Base-by-base conservation (phyloP, 768 basidiomycete species). In the Trametes punicea region DNA sequence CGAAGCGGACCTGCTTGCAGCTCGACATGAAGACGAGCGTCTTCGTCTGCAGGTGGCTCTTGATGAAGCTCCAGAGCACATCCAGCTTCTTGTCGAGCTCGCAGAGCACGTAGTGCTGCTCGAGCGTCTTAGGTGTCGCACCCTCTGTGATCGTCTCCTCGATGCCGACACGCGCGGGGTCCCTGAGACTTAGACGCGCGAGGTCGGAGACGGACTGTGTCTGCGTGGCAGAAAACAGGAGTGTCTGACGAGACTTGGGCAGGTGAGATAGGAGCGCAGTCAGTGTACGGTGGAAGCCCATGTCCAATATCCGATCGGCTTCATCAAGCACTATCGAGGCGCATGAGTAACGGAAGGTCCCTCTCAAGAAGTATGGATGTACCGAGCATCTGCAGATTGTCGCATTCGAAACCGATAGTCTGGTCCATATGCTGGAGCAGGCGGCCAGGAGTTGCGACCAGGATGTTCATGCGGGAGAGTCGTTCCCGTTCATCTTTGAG, bases 381-480 rank as follows among this genome's bases (percentile, higher is more conserved):
- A 91, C 93, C 88, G 18, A 99, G 81, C 29, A 95, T 67, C 69
- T 98, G 94, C n/a, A 99, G 74, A 66, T 93, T 92, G 60, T 88
- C 87, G 25, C 85, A 84, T 55, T 94, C 93, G 60, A 99, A 97
- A 1, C 95, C 95, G 51, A 94, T 81, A 3, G 97, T 98, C 71
- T 98, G 94, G 68, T 98, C 97, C 88, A 99, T 90, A 70, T 99
- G 97, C 65, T 99, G 97, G 41, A 99, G 75, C 39, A 99, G 75
- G 41, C 96, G 81, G 23, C 96, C 96, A 4, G 96, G 96, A 4
- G 96, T 98, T 2, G 96, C 96, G 15, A 99, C 91, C n/a, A 99
- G 81, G 55, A 99, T 97, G 65, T 99, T 99, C 94, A 98, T 98
- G 38, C 91, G 80, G 9, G 87, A 79, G 39, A 99, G 71, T 6